These are phyloP conservation scores for Vitis cinerea DNA, from an alignment of 164 flowering plant genomes.

Conservation along the genomic window DNA sequence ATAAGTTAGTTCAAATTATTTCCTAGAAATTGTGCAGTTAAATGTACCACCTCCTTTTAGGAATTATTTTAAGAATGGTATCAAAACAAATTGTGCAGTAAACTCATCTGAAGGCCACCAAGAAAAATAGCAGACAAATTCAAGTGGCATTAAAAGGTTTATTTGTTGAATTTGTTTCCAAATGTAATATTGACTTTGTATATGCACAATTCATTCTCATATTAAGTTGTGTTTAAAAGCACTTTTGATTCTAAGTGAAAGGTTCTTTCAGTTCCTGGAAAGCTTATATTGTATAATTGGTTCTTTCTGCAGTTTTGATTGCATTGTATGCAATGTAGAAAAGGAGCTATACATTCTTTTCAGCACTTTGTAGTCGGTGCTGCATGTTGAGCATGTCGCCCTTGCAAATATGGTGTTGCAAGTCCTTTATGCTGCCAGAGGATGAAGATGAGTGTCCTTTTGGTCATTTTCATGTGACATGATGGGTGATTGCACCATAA, in stretches of 20 bases:
- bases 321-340: conserved; percentile 12
- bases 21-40: too few species aligned
- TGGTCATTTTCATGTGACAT: not conserved
- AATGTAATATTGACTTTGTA: too few species aligned
- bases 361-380: not conserved
- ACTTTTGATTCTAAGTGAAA: not conserved
- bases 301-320: conserved; percentile 22
- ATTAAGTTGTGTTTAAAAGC: not conserved
- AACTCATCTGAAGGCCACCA: too few species aligned
- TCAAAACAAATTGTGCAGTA: too few species aligned
- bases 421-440: not conserved
- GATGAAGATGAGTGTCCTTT: not conserved
- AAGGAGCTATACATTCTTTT: not conserved
- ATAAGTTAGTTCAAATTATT: too few species aligned
- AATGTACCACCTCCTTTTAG: too few species aligned
- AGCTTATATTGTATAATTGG: conserved; percentile 1
- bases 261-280: not conserved
- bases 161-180: too few species aligned
- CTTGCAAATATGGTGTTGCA: not conserved
- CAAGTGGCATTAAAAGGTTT: too few species aligned
- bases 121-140: too few species aligned
- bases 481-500: not conserved
- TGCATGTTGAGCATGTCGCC: too few species aligned
- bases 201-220: not conserved
- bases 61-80: too few species aligned